These are phyloP conservation scores for Wickerhamiella brachini DNA, from an alignment of 805 yeast genomes.

Conservation along the genomic window DNA sequence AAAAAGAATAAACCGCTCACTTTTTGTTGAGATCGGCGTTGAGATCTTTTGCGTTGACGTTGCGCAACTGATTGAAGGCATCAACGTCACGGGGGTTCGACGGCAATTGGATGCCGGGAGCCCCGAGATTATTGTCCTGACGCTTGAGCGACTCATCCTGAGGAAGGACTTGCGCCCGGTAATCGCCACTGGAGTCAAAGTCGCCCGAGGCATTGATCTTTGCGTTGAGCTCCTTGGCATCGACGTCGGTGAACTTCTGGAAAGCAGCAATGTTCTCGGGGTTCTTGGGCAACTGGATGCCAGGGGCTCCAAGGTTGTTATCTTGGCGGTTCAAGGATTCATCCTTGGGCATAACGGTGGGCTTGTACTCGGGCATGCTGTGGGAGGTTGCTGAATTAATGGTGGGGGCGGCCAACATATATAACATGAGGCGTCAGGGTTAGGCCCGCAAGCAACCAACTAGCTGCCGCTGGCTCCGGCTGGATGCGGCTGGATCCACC, in stretches of 20 bases:
- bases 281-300: slow-evolving; percentile 51
- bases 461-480: too few species aligned
- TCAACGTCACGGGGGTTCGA: slow-evolving; percentile 42
- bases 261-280: slow-evolving; percentile 57
- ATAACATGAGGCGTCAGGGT: neutral
- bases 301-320: slow-evolving; percentile 50
- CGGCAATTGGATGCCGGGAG: slow-evolving; percentile 61
- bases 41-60: slow-evolving; percentile 43
- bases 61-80: slow-evolving; percentile 42
- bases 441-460: neutral
- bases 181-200: slow-evolving; percentile 2
- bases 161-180: slow-evolving; percentile 23
- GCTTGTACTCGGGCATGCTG: slow-evolving; percentile 12
- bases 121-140: slow-evolving; percentile 28
- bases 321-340: slow-evolving; percentile 11
- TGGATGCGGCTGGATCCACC: too few species aligned
- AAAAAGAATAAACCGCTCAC: neutral
- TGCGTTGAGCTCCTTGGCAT: slow-evolving; percentile 43
- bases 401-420: neutral
- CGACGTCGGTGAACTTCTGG: slow-evolving; percentile 38
- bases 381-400: neutral
- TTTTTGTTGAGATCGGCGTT: slow-evolving; percentile 21
- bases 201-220: slow-evolving; percentile 2
- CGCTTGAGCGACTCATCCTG: slow-evolving; percentile 16
- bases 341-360: slow-evolving; percentile 24